Base-by-base conservation (phyloP, 768 basidiomycete species). In the Russula sp. region DNA sequence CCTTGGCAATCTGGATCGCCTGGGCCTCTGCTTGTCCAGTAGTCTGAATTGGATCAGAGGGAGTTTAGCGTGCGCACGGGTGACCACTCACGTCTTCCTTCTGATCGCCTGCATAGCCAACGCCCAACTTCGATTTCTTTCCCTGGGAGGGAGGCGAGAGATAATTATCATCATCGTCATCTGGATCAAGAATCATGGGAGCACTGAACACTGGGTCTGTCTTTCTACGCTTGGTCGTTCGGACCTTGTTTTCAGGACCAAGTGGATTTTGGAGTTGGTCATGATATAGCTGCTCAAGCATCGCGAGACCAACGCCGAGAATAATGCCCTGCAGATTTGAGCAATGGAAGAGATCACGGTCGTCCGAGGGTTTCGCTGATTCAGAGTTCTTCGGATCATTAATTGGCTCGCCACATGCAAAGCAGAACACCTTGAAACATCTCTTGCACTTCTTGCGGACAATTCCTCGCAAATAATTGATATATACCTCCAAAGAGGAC, bases 291-390 rank as follows among this genome's bases (percentile, higher is more conserved):
- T 83, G 78, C 72, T 96, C 92, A 46, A 96, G 79, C 84, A 92
- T 92, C 39, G 83, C 83, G 47, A 96, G 80, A 9, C 95, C 94
- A 42, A 96, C 80, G n/a, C 94, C 95, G 6, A 98, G 77, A 65
- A 97, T 85, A 14, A 91, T 83, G 42, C 94, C 95, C 74, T 97
- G 89, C 39, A 96, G 71, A 69, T 91, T 89, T 7, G 90, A 81
- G 73, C 94, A 97, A 74, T 97, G 94, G 70, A 95, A 91, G 60
- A 96, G 74, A 13, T 80, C 79, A 58, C 83, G 81, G 48, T 83
- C 81, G 34, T 75, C 73, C 9, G 76, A 71, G 39, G 77, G 71
- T 39, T 75, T 73, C 3, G 65, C 52, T 11, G 64, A 46, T 34
- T 64, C 66, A 58, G 70, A 56, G 14, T 49, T 53, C 58, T 67